Evolutionary conservation across 257 asterid genomes (phyloP).

Genomic region (Leptodermis oblonga): DNA sequence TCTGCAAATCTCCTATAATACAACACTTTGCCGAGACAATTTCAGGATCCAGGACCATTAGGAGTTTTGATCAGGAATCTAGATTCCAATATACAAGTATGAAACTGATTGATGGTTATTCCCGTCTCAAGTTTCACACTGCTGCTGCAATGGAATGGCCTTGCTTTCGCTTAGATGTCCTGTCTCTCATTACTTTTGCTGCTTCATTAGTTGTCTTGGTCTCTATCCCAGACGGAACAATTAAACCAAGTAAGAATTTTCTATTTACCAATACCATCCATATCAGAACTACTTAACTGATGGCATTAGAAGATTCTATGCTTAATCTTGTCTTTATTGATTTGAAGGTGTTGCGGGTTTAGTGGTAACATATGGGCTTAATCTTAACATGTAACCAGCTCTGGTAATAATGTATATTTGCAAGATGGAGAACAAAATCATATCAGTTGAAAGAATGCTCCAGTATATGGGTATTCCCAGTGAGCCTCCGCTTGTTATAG

Average conservation of each 20-base stretch:
- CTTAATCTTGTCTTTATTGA: neutral
- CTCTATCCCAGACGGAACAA: conserved; percentile 70
- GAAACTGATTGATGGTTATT: conserved; percentile 75
- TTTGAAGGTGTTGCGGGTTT: conserved; percentile 80
- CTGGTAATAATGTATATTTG: conserved; percentile 72
- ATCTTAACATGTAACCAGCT: conserved; percentile 57
- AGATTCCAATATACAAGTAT: conserved; percentile 63
- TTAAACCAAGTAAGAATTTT: conserved; percentile 61
- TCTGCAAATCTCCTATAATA: conserved; percentile 82
- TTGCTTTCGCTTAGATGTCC: conserved; percentile 73
- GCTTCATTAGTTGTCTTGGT: conserved; percentile 63
- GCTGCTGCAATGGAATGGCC: conserved; percentile 93
- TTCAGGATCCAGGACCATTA: conserved; percentile 78
- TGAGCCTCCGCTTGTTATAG: conserved; percentile 77
- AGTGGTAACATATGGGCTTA: conserved; percentile 85
- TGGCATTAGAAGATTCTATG: neutral
- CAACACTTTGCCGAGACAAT: conserved; percentile 92
- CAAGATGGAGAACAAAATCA: conserved; percentile 68
- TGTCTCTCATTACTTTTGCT: conserved; percentile 66
- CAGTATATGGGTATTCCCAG: conserved; percentile 62
- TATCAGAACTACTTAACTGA: no score
- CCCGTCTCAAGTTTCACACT: conserved; percentile 67
- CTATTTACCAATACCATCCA: conserved; percentile 5
- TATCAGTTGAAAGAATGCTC: conserved; percentile 86
- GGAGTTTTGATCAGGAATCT: conserved; percentile 70